Evolutionary conservation across 1,139 yeast species (phyloP).

Genomic region (Diutina siamensis): DNA sequence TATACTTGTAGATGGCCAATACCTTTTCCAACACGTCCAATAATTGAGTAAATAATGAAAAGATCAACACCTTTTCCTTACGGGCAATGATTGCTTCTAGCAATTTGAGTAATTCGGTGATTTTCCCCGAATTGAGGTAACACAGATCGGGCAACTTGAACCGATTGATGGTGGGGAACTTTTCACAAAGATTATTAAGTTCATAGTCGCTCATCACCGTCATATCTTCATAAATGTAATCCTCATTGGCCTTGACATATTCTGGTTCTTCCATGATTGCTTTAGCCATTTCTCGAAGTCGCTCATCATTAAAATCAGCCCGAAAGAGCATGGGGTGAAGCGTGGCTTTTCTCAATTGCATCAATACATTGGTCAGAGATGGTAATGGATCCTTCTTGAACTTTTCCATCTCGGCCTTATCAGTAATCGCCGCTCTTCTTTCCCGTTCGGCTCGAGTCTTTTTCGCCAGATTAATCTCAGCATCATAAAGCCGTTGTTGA

Average conservation of each 20-base stretch:
- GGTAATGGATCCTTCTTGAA: constrained; percentile 25
- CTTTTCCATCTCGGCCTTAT: constrained; percentile 23
- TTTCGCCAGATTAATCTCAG: constrained; percentile 37
- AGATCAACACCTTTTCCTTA: constrained; percentile 66
- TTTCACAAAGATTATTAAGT: constrained; percentile 59
- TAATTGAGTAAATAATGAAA: constrained; percentile 87
- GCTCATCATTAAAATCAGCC: constrained; percentile 40
- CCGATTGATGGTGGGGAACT: constrained; percentile 56
- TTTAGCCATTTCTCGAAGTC: constrained; percentile 55
- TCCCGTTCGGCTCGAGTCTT: constrained; percentile 38
- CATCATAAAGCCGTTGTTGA: constrained; percentile 53
- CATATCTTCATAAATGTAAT: constrained; percentile 85
- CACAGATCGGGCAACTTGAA: constrained; percentile 43
- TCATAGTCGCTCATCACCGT: constrained; percentile 92
- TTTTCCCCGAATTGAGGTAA: constrained; percentile 73
- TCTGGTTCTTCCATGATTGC: constrained; percentile 73
- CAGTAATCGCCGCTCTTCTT: constrained; percentile 32
- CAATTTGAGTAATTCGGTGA: constrained; percentile 43
- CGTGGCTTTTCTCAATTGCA: constrained; percentile 65
- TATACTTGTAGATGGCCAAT: constrained; percentile 50
- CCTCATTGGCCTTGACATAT: constrained; percentile 62
- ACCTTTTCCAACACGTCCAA: constrained; percentile 78
- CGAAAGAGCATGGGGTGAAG: constrained; percentile 69
- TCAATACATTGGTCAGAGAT: constrained; percentile 43
- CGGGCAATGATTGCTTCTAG: constrained; percentile 44